Base-by-base conservation (phyloP, 305 asterid species). In the Solanum hybrid region DNA sequence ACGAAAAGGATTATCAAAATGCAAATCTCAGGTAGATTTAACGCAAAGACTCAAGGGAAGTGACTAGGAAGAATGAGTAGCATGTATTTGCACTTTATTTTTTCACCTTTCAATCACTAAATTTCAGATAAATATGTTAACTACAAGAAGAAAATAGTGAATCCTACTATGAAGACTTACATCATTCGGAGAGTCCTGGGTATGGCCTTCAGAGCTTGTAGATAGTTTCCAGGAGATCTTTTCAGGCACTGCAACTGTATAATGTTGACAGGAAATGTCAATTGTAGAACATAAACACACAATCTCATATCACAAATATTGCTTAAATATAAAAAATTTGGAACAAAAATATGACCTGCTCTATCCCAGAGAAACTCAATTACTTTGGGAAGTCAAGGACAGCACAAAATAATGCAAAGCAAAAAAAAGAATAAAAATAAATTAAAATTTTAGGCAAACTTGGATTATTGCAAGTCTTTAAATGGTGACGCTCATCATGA, bases 111-210 rank as follows among this genome's bases (percentile, higher is more conserved):
- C 32, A 33, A 57, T 61, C 45, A 32, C 78, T 85, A 85, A 85
- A 85, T 32, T 85, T 61, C 78, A 85, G 88, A 85, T 57, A 85
- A 80, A n/a, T 57, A 57, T 85, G 77, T 32, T 0, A 85, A 20
- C 14, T 61, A 32, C 51, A 22, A 85, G 78, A 51, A 29, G 88
- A 32, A 72, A 26, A 85, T 32, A 61, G 41, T 61, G 51, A 61
- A 85, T 85, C 88, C 77, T 61, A 36, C 77, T 32, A 57, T 57
- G 76, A 84, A 57, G 5, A 57, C 99, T 96, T 91, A 97, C 99
- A 97, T 97, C 99, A 97, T 97, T 92, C 99, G 93, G 89, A 97
- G 96, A 81, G 99, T 97, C 94, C 99, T 95, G 24, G 99, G 99
- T 93, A 97, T 95, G 89, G 95, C 97, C 93, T 93, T 93, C 92